Percentiles rank a stretch among this genome's conserved stretches.
phyloP scores from a whole-genome alignment of 129 eudicot genomes.

The Centella asiatica region DNA sequence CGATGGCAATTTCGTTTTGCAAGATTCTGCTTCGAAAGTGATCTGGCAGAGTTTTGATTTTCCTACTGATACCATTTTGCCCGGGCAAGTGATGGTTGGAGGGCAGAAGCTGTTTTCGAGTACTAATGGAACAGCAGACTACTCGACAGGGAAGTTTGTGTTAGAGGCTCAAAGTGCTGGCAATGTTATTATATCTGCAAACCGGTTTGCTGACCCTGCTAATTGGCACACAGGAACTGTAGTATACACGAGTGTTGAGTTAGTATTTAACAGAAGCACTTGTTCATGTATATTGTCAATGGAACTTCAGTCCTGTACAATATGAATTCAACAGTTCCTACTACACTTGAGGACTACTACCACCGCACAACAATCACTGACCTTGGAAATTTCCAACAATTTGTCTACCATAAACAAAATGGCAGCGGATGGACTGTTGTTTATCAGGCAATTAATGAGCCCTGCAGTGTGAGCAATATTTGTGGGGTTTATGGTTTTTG shows the following conservation, averaged over 20 bases:
- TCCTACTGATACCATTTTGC: slow-evolving; percentile 12
- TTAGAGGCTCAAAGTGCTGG: slow-evolving; percentile 8
- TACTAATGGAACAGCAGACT: slow-evolving; percentile 13
- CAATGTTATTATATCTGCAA: slow-evolving; percentile 6
- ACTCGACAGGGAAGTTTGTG: slow-evolving; percentile 9
- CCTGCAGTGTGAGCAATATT: slow-evolving; percentile 4
- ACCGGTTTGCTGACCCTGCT: slow-evolving; percentile 13
- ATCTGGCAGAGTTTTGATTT: slow-evolving; percentile 7
- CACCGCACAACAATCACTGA: slow-evolving; percentile 10
- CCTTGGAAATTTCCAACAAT: slow-evolving; percentile 7
- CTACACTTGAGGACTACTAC: slow-evolving; percentile 6
- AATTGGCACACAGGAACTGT: slow-evolving; percentile 8
- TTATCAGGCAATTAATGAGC: slow-evolving; percentile 8
- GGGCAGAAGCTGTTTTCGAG: slow-evolving; percentile 12
- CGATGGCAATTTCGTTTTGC: slow-evolving; percentile 9
- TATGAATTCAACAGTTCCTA: not conserved
- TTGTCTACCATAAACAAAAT: not conserved
- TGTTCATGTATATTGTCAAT: not conserved
- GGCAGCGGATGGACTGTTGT: slow-evolving; percentile 3
- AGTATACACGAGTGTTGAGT: not conserved
- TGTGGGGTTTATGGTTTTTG: slow-evolving; percentile 16
- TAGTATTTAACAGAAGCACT: slow-evolving; percentile 4
- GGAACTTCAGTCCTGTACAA: slow-evolving; percentile 12
- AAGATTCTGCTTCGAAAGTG: slow-evolving; percentile 1
- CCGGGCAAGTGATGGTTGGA: slow-evolving; percentile 7